Conservation (phyloP, 805 yeast genomes). For the Debaryomyces tyrocola region DNA sequence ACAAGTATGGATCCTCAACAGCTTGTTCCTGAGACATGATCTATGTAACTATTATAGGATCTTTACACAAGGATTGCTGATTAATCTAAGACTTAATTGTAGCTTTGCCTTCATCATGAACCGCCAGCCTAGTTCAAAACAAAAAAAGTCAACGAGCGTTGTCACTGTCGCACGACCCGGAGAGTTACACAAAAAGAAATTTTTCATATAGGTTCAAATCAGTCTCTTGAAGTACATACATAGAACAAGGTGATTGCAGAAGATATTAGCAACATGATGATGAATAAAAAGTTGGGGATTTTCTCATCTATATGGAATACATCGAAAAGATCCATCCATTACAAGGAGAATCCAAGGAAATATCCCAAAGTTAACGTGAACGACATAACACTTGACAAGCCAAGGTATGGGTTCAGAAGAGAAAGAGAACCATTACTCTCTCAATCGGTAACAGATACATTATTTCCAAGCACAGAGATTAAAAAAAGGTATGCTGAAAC, state of each 20-base stretch:
- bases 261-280: not conserved
- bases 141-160: constrained; percentile 3
- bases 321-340: constrained; percentile 24
- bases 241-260: not conserved
- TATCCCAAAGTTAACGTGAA: constrained; percentile 41
- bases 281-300: constrained; percentile 2
- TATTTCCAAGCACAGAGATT: constrained; percentile 39
- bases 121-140: constrained; percentile 2
- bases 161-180: constrained; percentile 4
- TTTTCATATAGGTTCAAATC: constrained; percentile 2
- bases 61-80: constrained; percentile 1
- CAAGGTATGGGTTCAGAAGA: constrained; percentile 40
- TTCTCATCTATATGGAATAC: constrained; percentile 7
- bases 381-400: constrained; percentile 39
- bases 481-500: constrained; percentile 31
- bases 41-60: constrained; percentile 1
- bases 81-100: not conserved
- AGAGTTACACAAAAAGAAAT: constrained; percentile 12
- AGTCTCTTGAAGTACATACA: too few species aligned
- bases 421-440: constrained; percentile 39
- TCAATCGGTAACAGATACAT: constrained; percentile 38
- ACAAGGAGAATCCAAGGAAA: constrained; percentile 27
- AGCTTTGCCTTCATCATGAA: constrained; percentile 6
- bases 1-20: constrained; percentile 63
- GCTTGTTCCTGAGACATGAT: constrained; percentile 12